Evolutionary conservation across 2,329 filamentous ascomycete genomes (phyloP), one percentile per base, ranked within the genome.

Genomic region (Chrysoporthe cubensis): DNA sequence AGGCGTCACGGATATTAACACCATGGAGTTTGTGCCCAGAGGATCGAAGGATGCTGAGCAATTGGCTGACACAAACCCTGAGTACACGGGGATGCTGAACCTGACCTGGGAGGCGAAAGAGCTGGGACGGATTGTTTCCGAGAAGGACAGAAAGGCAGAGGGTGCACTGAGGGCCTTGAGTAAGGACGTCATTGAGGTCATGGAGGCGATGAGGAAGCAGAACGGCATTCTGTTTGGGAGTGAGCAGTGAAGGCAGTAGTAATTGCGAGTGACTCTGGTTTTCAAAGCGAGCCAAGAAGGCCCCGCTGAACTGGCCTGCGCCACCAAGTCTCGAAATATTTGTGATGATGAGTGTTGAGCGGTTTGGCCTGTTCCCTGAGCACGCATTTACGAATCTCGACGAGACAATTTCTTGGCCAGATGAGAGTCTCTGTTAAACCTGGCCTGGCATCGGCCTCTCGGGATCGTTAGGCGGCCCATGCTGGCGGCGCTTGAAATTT

Each of bases 121-220:
- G 37, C 40, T 69, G 11, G 68, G 43, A 8, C 62, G 68, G 2
- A 63, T 67, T 14, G 34, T 69, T 21, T 21, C 32, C 9, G 62
- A 67, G 26, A 62, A 62, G 1, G 68, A 69, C 52, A 69, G 21
- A 57, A 59, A 60, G 58, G 21, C 68, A 3, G 68, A 69, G 44
- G 14, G 42, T 11, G 42, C 9, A 16, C 32, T 67, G 68, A 56
- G 68, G 14, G 57, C 43, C 14, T 44, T 69, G 7, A 69, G 65
- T 11, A 57, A 58, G 26, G 65, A 67, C 60, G 68, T 67, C 18
- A 32, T 69, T 11, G 61, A 61, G 59, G 65, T 62, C 1, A 69
- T 69, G 68, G 68, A 67, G 65, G 63, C 62, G 34, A 54, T 69
- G 68, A 67, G 68, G 42, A 65, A 56, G 62, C 68, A 69, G 21